A percentile compares a stretch with the other conserved stretches of the same genome.
These are phyloP conservation scores for Sporothrix sp. DNA, from an alignment of 2,329 filamentous ascomycete genomes.

Conservation along the genomic window DNA sequence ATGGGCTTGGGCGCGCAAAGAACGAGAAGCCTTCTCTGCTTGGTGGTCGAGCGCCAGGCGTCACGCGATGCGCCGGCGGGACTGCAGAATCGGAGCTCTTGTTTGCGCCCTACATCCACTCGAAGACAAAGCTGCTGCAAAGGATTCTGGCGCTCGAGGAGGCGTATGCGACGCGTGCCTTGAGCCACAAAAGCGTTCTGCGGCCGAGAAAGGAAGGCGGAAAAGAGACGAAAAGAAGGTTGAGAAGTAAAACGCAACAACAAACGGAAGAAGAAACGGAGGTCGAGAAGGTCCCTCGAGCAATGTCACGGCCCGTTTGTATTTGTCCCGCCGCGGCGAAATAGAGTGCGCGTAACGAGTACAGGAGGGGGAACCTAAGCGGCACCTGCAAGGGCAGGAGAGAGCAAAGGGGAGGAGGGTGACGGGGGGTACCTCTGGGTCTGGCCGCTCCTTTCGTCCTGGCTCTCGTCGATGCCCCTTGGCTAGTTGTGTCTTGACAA, in stretches of 20 bases:
- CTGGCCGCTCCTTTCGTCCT: not conserved
- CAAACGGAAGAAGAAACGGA: not conserved
- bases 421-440: not conserved
- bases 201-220: too few species aligned
- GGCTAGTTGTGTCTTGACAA: slow-evolving; percentile 1
- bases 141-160: not conserved
- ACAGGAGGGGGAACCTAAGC: not conserved
- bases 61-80: slow-evolving; percentile 15
- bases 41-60: slow-evolving; percentile 5
- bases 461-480: slow-evolving; percentile 3
- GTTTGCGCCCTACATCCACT: slow-evolving; percentile 15
- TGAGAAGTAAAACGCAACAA: not conserved
- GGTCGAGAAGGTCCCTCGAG: not conserved
- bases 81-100: not conserved
- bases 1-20: not conserved
- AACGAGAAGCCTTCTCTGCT: not conserved
- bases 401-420: not conserved
- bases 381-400: slow-evolving; percentile 6
- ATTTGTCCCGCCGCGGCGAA: not conserved
- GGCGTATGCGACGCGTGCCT: not conserved
- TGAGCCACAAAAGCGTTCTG: not conserved
- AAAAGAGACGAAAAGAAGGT: not conserved
- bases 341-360: not conserved
- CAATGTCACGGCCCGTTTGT: slow-evolving; percentile 1
- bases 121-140: not conserved